phyloP scores from a whole-genome alignment of 441 rosid genomes.

The Daphne laureola region DNA sequence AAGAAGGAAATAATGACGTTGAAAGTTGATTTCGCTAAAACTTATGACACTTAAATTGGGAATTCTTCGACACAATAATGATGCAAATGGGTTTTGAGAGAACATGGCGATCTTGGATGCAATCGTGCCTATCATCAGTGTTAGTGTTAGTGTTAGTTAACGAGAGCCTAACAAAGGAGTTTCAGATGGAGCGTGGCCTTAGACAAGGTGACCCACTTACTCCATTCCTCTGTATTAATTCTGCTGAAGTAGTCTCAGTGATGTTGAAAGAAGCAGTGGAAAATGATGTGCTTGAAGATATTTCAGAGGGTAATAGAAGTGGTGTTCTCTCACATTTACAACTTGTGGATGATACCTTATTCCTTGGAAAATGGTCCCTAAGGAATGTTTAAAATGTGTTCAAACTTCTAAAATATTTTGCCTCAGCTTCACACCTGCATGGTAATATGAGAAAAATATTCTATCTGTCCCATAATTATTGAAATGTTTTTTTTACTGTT shows the following conservation, averaged over 20 bases:
- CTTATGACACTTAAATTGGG: not conserved
- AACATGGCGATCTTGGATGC: not conserved
- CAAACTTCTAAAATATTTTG: no score
- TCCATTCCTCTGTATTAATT: not conserved
- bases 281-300: not conserved
- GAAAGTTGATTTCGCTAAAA: not conserved
- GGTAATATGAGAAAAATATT: no score
- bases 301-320: not conserved
- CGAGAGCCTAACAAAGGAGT: not conserved
- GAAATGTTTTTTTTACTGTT: no score
- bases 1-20: not conserved
- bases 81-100: not conserved
- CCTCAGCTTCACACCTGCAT: no score
- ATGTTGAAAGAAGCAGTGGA: no score
- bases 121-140: not conserved
- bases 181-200: not conserved
- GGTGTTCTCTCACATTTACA: not conserved
- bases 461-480: no score
- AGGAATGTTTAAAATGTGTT: not conserved
- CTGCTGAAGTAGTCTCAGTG: no score
- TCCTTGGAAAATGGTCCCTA: not conserved
- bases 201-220: not conserved
- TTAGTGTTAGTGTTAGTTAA: not conserved
- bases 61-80: not conserved
- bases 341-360: not conserved